Percentiles rank a stretch among this genome's conserved stretches.
These are phyloP conservation scores for Maudiozyma pseudohumilis DNA, from an alignment of 805 yeast species.

Conservation along the genomic window DNA sequence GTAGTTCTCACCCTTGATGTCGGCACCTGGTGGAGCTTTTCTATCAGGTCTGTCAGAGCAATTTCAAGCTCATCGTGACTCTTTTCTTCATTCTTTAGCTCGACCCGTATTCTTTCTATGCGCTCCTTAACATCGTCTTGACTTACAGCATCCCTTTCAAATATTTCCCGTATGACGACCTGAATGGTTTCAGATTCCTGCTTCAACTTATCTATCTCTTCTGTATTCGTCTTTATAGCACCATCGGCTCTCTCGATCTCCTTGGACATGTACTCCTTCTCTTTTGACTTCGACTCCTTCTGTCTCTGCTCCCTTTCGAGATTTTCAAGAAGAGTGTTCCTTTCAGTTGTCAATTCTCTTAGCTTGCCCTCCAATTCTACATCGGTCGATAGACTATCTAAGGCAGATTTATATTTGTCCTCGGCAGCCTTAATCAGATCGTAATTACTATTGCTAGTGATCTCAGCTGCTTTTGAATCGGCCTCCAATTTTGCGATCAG, in stretches of 20 bases:
- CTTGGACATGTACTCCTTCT: constrained; percentile 50
- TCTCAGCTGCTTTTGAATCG: constrained; percentile 24
- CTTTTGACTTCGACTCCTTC: constrained; percentile 42
- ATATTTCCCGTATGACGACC: constrained; percentile 8
- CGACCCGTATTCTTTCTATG: constrained; percentile 8
- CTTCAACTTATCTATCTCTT: constrained; percentile 18
- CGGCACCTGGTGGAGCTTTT: constrained; percentile 17
- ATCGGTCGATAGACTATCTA: constrained; percentile 11
- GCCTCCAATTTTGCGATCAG: constrained; percentile 15
- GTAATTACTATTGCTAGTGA: constrained; percentile 22
- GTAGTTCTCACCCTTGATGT: constrained; percentile 20
- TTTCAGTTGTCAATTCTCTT: constrained; percentile 18
- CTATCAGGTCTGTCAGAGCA: constrained; percentile 11
- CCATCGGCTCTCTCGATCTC: constrained; percentile 47
- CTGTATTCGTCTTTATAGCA: constrained; percentile 38
- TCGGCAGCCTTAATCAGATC: constrained; percentile 22
- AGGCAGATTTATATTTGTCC: constrained; percentile 21
- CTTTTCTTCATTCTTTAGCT: constrained; percentile 10
- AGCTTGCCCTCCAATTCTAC: constrained; percentile 6
- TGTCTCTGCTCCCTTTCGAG: constrained; percentile 36
- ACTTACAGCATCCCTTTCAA: constrained; percentile 5
- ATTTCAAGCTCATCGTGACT: constrained; percentile 8
- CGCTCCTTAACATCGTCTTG: constrained; percentile 7
- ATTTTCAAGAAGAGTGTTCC: constrained; percentile 38
- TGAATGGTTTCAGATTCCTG: constrained; percentile 11